Evolutionary conservation across 73 alveolate genomes (phyloP).

Genomic region (Paramecium sonneborni): DNA sequence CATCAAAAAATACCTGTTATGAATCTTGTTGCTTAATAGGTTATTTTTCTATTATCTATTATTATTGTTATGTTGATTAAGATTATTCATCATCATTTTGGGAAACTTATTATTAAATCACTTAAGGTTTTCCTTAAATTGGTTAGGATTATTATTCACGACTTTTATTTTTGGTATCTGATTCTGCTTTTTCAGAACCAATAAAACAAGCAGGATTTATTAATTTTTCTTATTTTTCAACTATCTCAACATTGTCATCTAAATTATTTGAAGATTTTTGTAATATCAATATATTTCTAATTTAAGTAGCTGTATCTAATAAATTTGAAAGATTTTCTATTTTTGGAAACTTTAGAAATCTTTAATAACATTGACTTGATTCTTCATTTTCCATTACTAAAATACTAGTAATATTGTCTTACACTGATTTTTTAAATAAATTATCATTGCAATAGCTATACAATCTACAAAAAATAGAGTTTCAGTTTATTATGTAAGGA

Average conservation of each 20-base stretch:
- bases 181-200: background rate
- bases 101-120: background rate
- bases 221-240: background rate
- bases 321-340: background rate
- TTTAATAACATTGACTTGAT: conserved; percentile 39
- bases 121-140: background rate
- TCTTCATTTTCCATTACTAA: conserved; percentile 65
- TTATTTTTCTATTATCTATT: background rate
- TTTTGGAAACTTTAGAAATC: conserved; percentile 47
- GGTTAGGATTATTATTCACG: background rate
- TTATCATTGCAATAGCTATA: conserved; percentile 56
- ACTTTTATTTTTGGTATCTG: background rate
- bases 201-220: background rate
- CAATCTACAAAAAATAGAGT: conserved; percentile 53
- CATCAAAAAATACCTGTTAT: background rate
- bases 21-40: background rate
- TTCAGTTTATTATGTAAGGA: background rate
- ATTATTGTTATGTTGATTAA: background rate
- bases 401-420: background rate
- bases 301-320: conserved; percentile 27
- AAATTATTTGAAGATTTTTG: background rate
- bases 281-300: background rate
- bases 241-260: background rate
- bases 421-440: conserved; percentile 51
- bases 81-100: background rate